Conservation (phyloP, 768 basidiomycete genomes). For the Macrolepiota fuliginosa region DNA sequence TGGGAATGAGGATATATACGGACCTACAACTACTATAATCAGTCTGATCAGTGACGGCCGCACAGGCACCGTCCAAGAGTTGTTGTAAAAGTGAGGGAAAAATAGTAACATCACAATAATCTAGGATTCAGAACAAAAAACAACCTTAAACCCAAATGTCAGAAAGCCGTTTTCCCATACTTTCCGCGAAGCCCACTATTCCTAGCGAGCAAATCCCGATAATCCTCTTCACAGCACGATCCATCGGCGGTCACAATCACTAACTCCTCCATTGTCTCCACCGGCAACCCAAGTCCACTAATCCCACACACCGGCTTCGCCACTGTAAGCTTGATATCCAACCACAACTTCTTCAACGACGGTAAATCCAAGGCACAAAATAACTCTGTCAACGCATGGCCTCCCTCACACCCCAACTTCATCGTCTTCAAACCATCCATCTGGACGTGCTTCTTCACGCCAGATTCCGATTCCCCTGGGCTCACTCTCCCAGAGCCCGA, state of each 20-base stretch:
- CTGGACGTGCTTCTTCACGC: not conserved
- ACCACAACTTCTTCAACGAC: not conserved
- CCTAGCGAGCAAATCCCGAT: not conserved
- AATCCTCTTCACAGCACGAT: not conserved
- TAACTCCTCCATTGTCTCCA: not conserved
- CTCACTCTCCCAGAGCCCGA: not conserved
- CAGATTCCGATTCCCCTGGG: not conserved
- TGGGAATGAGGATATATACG: no score
- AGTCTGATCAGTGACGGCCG: no score
- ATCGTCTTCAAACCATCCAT: not conserved
- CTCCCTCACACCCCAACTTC: not conserved
- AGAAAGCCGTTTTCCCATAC: not conserved
- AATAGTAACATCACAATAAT: no score
- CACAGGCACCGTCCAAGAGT: no score
- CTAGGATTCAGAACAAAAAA: not conserved
- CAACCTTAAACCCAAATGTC: not conserved
- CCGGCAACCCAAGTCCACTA: not conserved
- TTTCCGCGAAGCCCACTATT: not conserved
- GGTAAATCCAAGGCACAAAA: not conserved
- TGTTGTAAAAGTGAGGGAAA: not conserved
- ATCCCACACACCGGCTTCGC: not conserved
- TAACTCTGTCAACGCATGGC: not conserved
- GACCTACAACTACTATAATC: no score
- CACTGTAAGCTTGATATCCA: not conserved
- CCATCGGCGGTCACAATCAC: not conserved